A percentile compares a stretch with the other conserved stretches of the same genome.
Evolutionary conservation across 768 basidiomycete species (phyloP).

Genomic region (Fistulinella prunicolor): DNA sequence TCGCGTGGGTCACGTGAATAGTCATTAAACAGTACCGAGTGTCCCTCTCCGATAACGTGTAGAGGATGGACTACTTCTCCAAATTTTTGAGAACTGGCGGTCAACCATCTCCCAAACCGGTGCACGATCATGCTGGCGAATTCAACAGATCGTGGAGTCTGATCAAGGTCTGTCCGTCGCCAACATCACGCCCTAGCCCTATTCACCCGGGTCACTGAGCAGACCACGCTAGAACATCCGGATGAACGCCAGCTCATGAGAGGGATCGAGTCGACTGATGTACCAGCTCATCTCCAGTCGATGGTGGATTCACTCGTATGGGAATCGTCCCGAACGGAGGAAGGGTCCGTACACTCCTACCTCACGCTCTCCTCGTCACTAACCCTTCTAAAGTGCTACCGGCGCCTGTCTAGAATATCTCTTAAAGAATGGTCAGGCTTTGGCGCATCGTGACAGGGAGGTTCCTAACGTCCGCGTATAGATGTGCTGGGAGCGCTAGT

Average conservation of each 20-base stretch:
- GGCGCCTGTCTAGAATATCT: slow-evolving; percentile 91
- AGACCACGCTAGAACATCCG: slow-evolving; percentile 83
- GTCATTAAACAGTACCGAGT: too few relatives aligned
- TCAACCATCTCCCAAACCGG: slow-evolving; percentile 45
- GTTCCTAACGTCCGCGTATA: slow-evolving; percentile 26
- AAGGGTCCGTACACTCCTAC: slow-evolving; percentile 59
- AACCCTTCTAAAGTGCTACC: slow-evolving; percentile 55
- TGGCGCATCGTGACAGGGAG: neutral
- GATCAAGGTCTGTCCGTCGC: slow-evolving; percentile 53
- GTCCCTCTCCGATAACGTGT: too few relatives aligned
- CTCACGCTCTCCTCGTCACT: slow-evolving; percentile 4
- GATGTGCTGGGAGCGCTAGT: slow-evolving; percentile 86
- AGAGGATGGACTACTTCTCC: slow-evolving; percentile 79
- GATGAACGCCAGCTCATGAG: slow-evolving; percentile 84
- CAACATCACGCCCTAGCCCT: neutral
- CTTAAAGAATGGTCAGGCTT: slow-evolving; percentile 71
- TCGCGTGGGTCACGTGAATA: slow-evolving; percentile 17
- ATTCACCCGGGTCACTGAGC: slow-evolving; percentile 11
- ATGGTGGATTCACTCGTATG: slow-evolving; percentile 85
- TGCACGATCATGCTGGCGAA: slow-evolving; percentile 66
- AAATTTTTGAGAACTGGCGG: slow-evolving; percentile 57
- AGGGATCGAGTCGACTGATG: slow-evolving; percentile 80
- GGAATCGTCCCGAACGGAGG: slow-evolving; percentile 82
- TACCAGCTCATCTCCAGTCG: slow-evolving; percentile 68
- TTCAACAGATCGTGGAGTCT: slow-evolving; percentile 75